These are phyloP conservation scores for Purpureocillium lavendulum DNA, from an alignment of 2,329 filamentous ascomycete genomes.

Conservation along the genomic window DNA sequence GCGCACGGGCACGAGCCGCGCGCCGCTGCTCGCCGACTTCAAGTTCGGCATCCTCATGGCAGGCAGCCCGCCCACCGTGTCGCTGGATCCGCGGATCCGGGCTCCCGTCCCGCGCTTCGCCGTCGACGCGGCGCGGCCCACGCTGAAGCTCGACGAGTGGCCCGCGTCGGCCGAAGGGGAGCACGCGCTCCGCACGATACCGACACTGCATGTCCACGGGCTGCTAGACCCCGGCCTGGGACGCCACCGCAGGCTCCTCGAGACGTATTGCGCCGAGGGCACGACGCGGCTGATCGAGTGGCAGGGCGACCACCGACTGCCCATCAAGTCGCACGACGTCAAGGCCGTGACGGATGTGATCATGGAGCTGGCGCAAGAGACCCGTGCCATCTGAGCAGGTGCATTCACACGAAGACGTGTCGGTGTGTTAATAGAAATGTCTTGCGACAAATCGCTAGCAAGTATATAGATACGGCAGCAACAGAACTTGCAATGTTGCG, in stretches of 20 bases:
- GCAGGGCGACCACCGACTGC: conserved; percentile 64
- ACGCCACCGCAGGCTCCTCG: conserved; percentile 37
- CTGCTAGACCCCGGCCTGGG: conserved; percentile 54
- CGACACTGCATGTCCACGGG: conserved; percentile 33
- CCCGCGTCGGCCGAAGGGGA: conserved; percentile 40
- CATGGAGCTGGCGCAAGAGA: conserved; percentile 13
- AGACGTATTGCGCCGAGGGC: conserved; percentile 50
- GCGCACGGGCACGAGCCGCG: conserved; percentile 1
- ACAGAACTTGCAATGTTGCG: too few relatives aligned
- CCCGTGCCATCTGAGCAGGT: conserved; percentile 3
- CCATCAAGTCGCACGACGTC: conserved; percentile 60
- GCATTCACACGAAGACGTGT: too few relatives aligned
- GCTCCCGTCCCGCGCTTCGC: conserved; percentile 40
- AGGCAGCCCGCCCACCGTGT: conserved; percentile 21
- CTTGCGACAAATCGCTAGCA: too few relatives aligned
- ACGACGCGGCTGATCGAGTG: conserved; percentile 57
- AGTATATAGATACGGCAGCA: too few relatives aligned
- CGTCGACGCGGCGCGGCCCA: conserved; percentile 13
- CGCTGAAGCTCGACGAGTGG: conserved; percentile 15
- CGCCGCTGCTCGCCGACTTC: conserved; percentile 16
- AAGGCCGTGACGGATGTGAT: conserved; percentile 23
- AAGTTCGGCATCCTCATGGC: conserved; percentile 27
- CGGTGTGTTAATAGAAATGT: too few relatives aligned
- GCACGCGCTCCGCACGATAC: conserved; percentile 18
- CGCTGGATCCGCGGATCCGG: conserved; percentile 28